phyloP scores from a whole-genome alignment of 805 yeast species.

The Cyberlindnera mycetangii region DNA sequence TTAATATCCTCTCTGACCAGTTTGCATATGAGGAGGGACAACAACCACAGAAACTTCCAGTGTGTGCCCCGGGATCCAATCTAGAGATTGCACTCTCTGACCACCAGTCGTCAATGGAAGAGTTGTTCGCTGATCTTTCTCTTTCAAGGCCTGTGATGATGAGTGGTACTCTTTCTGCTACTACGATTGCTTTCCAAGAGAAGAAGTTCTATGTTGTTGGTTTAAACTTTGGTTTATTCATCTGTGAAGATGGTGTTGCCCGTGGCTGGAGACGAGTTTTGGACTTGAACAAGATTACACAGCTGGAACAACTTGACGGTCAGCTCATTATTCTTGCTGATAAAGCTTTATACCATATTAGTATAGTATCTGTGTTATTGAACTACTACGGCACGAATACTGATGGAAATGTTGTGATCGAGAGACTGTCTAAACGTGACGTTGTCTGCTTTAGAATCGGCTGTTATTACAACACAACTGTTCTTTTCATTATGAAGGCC shows the following conservation, averaged over 20 bases:
- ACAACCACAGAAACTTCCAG: constrained; percentile 48
- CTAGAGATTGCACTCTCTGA: constrained; percentile 40
- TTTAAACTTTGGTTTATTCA: constrained; percentile 58
- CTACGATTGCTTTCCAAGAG: constrained; percentile 43
- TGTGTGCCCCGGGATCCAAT: constrained; percentile 51
- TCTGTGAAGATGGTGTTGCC: constrained; percentile 33
- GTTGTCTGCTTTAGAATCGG: constrained; percentile 67
- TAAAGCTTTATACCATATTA: constrained; percentile 56
- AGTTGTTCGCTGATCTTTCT: constrained; percentile 26
- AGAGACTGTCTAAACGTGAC: constrained; percentile 48
- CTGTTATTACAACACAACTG: constrained; percentile 56
- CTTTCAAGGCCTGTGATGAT: constrained; percentile 31
- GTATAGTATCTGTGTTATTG: constrained; percentile 57
- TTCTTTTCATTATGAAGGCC: constrained; percentile 54
- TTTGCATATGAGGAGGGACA: constrained; percentile 64
- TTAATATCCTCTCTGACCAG: constrained; percentile 52
- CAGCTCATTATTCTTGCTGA: constrained; percentile 58
- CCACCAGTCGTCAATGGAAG: constrained; percentile 30
- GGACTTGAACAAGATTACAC: constrained; percentile 48
- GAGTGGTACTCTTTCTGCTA: constrained; percentile 42
- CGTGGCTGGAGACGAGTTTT: constrained; percentile 59
- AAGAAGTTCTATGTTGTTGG: constrained; percentile 54
- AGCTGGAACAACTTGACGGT: constrained; percentile 57
- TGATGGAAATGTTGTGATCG: constrained; percentile 42
- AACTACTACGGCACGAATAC: constrained; percentile 47